Conservation (phyloP, 768 basidiomycete genomes). For the Rubroboletus satanas region DNA sequence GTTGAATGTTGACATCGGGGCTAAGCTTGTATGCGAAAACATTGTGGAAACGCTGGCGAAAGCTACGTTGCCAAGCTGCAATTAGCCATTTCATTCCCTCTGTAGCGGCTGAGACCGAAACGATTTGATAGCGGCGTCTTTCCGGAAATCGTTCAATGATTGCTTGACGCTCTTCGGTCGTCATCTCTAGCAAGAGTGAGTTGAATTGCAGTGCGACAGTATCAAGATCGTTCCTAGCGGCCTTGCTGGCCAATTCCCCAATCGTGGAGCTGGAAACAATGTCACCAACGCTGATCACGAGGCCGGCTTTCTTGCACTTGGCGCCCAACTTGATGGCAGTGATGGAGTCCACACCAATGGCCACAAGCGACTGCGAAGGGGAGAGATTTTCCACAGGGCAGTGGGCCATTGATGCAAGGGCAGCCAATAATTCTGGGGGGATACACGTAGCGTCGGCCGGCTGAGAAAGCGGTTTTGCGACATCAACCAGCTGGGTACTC, state of each 20-base stretch:
- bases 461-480: background rate
- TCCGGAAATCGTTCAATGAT: constrained; percentile 16
- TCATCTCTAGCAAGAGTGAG: background rate
- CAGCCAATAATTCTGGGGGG: constrained; percentile 6
- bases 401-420: constrained; percentile 20
- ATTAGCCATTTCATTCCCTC: constrained; percentile 37
- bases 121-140: constrained; percentile 9
- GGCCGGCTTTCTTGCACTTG: constrained; percentile 36
- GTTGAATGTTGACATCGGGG: constrained; percentile 25
- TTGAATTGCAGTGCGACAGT: background rate
- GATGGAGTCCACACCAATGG: constrained; percentile 49
- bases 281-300: constrained; percentile 35
- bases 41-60: constrained; percentile 40
- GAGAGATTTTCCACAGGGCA: constrained; percentile 30
- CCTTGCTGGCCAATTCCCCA: constrained; percentile 22
- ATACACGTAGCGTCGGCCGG: background rate
- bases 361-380: constrained; percentile 34
- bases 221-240: background rate
- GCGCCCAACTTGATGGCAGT: constrained; percentile 44
- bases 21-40: constrained; percentile 40
- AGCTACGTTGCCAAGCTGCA: constrained; percentile 43
- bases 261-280: constrained; percentile 41
- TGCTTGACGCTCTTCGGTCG: constrained; percentile 11
- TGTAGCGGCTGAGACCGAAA: constrained; percentile 20
- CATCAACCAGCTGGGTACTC: background rate